These are phyloP conservation scores for Codiaeum variegatum DNA, from an alignment of 441 rosid genomes.

Conservation along the genomic window DNA sequence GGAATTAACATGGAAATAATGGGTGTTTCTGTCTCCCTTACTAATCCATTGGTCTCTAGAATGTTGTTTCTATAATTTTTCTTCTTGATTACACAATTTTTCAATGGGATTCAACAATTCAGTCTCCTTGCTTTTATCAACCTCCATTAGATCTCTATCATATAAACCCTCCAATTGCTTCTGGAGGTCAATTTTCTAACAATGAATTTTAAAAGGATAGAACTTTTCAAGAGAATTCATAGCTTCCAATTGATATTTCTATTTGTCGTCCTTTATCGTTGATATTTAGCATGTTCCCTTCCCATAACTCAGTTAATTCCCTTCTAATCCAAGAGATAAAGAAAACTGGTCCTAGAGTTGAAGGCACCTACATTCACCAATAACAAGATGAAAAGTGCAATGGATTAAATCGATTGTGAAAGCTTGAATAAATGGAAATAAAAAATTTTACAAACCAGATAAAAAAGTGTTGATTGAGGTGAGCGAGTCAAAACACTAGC, in stretches of 20 bases:
- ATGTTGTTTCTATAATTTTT: too few relatives aligned
- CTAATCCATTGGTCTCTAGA: too few relatives aligned
- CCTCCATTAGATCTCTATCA: too few relatives aligned
- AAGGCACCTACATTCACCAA: slow-evolving; percentile 62
- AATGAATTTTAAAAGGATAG: slow-evolving; percentile 13
- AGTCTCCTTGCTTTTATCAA: too few relatives aligned
- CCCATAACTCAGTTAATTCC: slow-evolving; percentile 85
- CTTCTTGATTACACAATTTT: too few relatives aligned
- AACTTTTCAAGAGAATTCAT: slow-evolving; percentile 32
- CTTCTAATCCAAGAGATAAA: slow-evolving; percentile 71
- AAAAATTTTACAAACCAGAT: slow-evolving; percentile 64
- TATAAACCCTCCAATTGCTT: too few relatives aligned
- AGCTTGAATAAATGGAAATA: background rate
- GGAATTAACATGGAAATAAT: too few relatives aligned
- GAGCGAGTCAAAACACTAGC: slow-evolving; percentile 79
- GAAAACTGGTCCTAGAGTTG: slow-evolving; percentile 83
- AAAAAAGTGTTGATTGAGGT: slow-evolving; percentile 92
- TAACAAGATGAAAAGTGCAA: background rate
- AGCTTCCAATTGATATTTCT: slow-evolving; percentile 43
- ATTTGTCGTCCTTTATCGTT: slow-evolving; percentile 60
- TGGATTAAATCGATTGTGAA: background rate
- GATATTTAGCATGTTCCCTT: slow-evolving; percentile 52
- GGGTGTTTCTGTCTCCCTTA: too few relatives aligned
- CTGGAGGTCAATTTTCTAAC: slow-evolving; percentile 19
- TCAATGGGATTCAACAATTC: too few relatives aligned